Percentiles rank a stretch among this genome's conserved stretches.
These are phyloP conservation scores for Dothideomycetes sp. DNA, from an alignment of 2,329 filamentous ascomycete genomes.

Conservation along the genomic window DNA sequence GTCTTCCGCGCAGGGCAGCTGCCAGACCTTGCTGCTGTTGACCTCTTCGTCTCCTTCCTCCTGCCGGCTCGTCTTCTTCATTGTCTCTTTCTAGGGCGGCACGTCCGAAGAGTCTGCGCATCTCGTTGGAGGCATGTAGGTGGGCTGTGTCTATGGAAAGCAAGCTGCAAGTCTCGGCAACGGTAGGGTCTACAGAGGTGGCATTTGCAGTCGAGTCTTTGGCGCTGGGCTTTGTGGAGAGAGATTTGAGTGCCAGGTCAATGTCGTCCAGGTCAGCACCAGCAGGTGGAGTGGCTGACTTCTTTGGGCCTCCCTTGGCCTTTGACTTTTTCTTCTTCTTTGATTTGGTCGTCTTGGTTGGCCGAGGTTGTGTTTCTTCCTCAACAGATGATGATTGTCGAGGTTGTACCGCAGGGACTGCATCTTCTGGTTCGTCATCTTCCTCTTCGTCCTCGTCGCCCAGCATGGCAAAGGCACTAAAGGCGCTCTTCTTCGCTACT, in stretches of 20 bases:
- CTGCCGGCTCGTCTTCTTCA: constrained; percentile 38
- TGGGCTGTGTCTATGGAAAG: constrained; percentile 57
- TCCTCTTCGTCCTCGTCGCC: constrained; percentile 28
- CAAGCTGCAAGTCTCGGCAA: constrained; percentile 40
- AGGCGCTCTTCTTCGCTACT: constrained; percentile 29
- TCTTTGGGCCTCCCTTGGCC: constrained; percentile 49
- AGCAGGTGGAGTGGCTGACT: constrained; percentile 15
- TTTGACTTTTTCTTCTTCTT: constrained; percentile 38
- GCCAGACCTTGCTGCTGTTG: constrained; percentile 45
- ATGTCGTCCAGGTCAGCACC: constrained; percentile 44
- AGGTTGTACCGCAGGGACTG: constrained; percentile 20
- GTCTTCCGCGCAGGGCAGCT: constrained; percentile 36
- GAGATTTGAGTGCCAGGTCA: constrained; percentile 49
- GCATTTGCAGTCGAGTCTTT: constrained; percentile 14
- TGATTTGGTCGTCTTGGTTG: constrained; percentile 17
- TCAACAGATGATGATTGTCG: background rate
- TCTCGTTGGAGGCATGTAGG: constrained; percentile 82
- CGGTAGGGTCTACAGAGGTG: constrained; percentile 22
- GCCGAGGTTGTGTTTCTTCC: constrained; percentile 7
- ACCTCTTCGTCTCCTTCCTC: constrained; percentile 41
- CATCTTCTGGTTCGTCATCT: constrained; percentile 23
- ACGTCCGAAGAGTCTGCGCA: constrained; percentile 64
- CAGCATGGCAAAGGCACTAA: constrained; percentile 38
- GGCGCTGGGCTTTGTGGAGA: constrained; percentile 30
- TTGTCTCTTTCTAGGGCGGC: constrained; percentile 48